A percentile compares a stretch with the other conserved stretches of the same genome.
These are phyloP conservation scores for Vicia faba DNA, from an alignment of 306 rosid genomes.

Conservation along the genomic window DNA sequence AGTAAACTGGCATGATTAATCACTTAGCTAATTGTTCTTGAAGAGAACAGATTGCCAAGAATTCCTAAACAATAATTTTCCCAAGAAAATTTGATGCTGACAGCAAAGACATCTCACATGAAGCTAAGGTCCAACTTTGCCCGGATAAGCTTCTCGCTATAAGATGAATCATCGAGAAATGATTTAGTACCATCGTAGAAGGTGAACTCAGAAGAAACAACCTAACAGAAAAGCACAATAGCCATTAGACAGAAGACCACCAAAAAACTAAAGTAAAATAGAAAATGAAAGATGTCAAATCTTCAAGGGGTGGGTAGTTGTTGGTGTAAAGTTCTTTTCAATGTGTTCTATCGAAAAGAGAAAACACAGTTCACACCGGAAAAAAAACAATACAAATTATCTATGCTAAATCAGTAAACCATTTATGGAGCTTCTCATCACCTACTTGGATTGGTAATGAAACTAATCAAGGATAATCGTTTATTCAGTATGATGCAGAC, in stretches of 20 bases:
- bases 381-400: conserved; percentile 23
- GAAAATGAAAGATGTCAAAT: conserved; percentile 18
- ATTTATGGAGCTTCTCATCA: conserved; percentile 15
- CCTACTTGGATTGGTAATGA: conserved; percentile 4
- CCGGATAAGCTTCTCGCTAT: conserved; percentile 95
- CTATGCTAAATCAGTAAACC: conserved; percentile 15
- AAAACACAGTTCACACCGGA: conserved; percentile 7
- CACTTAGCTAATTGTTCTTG: conserved; percentile 21
- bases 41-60: conserved; percentile 23
- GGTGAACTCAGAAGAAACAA: conserved; percentile 90
- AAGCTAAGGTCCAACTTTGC: conserved; percentile 95
- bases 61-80: conserved; percentile 17
- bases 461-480: not conserved
- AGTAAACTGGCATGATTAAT: not conserved
- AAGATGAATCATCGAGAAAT: conserved; percentile 72
- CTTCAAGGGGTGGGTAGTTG: conserved; percentile 16
- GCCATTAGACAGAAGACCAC: conserved; percentile 30
- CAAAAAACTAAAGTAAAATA: not conserved
- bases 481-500: conserved; percentile 15
- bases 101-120: conserved; percentile 63
- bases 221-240: conserved; percentile 51
- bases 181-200: conserved; percentile 96
- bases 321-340: not conserved
- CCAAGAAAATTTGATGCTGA: conserved; percentile 7
- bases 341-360: not conserved